phyloP scores from a whole-genome alignment of 768 basidiomycete species.

The Boletus coccyginus region DNA sequence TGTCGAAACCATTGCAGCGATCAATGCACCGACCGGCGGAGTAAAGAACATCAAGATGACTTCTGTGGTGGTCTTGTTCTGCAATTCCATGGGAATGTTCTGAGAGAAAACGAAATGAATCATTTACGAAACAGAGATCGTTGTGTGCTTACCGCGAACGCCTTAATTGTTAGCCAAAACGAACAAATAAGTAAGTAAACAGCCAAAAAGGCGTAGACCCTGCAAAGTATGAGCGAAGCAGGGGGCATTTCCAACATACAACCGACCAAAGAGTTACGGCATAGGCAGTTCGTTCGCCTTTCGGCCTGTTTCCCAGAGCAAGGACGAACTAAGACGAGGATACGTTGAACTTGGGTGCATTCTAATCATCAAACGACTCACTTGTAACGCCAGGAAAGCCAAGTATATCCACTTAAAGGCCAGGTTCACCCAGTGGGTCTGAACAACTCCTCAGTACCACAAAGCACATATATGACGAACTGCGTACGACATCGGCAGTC shows the following conservation, averaged over 20 bases:
- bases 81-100: constrained; percentile 53
- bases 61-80: constrained; percentile 44
- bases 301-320: constrained; percentile 79
- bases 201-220: constrained; percentile 83
- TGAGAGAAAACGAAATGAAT: constrained; percentile 21
- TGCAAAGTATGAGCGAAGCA: constrained; percentile 24
- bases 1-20: constrained; percentile 86
- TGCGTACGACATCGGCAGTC: constrained; percentile 59
- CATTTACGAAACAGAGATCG: neutral
- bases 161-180: constrained; percentile 74
- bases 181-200: constrained; percentile 87
- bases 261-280: constrained; percentile 66
- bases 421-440: constrained; percentile 87
- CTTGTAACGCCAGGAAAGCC: constrained; percentile 77
- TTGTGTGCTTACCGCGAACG: constrained; percentile 59
- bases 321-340: constrained; percentile 51
- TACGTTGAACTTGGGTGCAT: neutral
- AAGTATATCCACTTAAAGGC: constrained; percentile 86
- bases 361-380: constrained; percentile 19
- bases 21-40: constrained; percentile 74
- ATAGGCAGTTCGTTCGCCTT: constrained; percentile 79
- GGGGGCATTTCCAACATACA: neutral
- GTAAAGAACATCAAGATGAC: constrained; percentile 63
- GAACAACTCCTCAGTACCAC: neutral
- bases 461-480: constrained; percentile 3